Percentiles rank a stretch among this genome's conserved stretches.
Evolutionary conservation across 129 eudicot genomes (phyloP).

Genomic region (Chrysanthemum seticuspe): DNA sequence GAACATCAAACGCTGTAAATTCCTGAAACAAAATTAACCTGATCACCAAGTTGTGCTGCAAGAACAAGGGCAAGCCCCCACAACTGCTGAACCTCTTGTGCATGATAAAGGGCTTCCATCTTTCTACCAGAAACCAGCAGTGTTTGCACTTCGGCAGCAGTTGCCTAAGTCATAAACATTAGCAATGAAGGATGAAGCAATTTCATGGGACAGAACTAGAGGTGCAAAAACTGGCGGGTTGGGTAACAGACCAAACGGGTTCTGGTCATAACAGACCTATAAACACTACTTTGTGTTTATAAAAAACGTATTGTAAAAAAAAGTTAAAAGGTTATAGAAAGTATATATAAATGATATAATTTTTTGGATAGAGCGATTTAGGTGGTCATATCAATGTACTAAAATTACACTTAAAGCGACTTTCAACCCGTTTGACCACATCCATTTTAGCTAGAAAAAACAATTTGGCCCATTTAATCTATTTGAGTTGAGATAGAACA

Average conservation of each 20-base stretch:
- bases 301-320: too few relatives aligned
- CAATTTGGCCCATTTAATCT: neutral
- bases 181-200: neutral
- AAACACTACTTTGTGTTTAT: neutral
- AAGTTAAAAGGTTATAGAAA: too few relatives aligned
- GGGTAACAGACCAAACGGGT: neutral
- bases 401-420: neutral
- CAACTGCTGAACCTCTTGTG: constrained; percentile 71
- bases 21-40: constrained; percentile 43
- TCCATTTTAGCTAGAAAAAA: constrained; percentile 7
- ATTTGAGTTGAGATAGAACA: constrained; percentile 1
- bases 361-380: neutral
- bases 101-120: constrained; percentile 78
- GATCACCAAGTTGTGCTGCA: constrained; percentile 95
- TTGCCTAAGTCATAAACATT: constrained; percentile 47
- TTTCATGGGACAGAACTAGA: neutral
- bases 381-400: neutral
- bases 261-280: neutral
- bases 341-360: too few relatives aligned
- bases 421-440: neutral
- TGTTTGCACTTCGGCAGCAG: constrained; percentile 85
- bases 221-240: neutral
- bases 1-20: neutral
- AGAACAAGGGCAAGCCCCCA: constrained; percentile 95
- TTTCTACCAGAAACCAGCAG: constrained; percentile 88